phyloP scores from a whole-genome alignment of 768 basidiomycete species.

The Mrakia hoshinonis region DNA sequence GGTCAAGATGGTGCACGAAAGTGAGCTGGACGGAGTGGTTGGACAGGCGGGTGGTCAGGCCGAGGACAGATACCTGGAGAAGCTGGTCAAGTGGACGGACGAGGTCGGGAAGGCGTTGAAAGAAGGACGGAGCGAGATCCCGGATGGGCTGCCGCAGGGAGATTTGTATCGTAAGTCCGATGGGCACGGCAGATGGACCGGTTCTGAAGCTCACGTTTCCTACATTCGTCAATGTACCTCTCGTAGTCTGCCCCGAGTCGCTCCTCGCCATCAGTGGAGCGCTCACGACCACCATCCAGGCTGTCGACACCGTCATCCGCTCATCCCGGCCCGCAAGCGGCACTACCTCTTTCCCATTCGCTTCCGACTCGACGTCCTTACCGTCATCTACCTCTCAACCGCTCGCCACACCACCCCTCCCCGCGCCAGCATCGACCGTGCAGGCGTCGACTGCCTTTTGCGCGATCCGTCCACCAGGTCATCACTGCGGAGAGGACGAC shows the following conservation, averaged over 20 bases:
- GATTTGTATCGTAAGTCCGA: conserved; percentile 69
- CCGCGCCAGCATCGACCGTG: background rate
- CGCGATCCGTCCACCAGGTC: conserved; percentile 79
- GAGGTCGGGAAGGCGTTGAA: conserved; percentile 57
- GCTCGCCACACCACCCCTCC: conserved; percentile 3
- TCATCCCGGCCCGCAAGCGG: background rate
- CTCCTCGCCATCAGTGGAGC: conserved; percentile 71
- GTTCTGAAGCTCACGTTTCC: conserved; percentile 1
- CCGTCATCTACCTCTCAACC: background rate
- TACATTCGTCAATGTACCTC: background rate
- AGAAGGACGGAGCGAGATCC: conserved; percentile 64
- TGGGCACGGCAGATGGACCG: background rate
- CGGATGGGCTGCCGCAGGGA: conserved; percentile 58
- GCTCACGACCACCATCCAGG: conserved; percentile 59
- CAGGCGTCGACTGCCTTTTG: conserved; percentile 55
- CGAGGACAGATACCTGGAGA: conserved; percentile 22
- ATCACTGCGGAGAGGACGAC: conserved; percentile 83
- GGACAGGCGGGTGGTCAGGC: background rate
- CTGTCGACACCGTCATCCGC: conserved; percentile 57
- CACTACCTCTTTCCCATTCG: background rate
- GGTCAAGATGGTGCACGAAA: conserved; percentile 31
- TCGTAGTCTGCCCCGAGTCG: conserved; percentile 61
- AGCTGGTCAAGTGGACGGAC: conserved; percentile 46
- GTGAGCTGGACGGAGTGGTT: background rate
- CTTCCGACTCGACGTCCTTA: background rate